A percentile compares a stretch with the other conserved stretches of the same genome.
Evolutionary conservation across 2,329 filamentous ascomycete species (phyloP).

Genomic region (Sarocladium kiliense): DNA sequence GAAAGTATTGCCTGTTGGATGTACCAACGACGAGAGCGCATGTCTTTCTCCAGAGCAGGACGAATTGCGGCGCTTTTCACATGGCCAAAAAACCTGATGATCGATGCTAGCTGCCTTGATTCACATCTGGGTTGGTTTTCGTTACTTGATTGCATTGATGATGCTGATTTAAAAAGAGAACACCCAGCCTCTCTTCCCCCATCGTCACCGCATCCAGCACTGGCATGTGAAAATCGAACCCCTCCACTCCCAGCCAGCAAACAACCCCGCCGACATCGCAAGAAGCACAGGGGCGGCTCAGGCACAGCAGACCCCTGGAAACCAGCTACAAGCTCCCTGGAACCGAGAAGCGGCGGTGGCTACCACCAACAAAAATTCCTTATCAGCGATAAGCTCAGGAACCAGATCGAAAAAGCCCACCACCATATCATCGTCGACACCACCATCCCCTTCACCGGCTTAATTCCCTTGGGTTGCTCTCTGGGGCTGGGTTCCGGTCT

Average conservation of each 20-base stretch:
- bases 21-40: neutral
- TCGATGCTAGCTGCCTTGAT: no score
- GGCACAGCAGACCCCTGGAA: no score
- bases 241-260: neutral
- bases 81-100: neutral
- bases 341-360: no score
- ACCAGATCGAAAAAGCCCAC: neutral
- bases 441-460: neutral
- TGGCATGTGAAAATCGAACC: conserved; percentile 1
- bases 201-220: no score
- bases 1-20: neutral
- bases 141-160: no score
- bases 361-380: neutral
- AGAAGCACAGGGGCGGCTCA: no score
- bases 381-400: conserved; percentile 5
- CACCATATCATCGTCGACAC: neutral
- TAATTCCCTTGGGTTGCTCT: neutral
- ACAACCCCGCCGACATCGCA: neutral
- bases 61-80: neutral
- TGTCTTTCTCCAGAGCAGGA: neutral
- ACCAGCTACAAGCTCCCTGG: no score
- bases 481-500: neutral
- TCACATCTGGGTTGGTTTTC: no score
- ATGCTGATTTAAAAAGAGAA: neutral
- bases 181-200: no score